Conservation (phyloP, 2,329 filamentous ascomycete species). For the Botrytis squamosa region DNA sequence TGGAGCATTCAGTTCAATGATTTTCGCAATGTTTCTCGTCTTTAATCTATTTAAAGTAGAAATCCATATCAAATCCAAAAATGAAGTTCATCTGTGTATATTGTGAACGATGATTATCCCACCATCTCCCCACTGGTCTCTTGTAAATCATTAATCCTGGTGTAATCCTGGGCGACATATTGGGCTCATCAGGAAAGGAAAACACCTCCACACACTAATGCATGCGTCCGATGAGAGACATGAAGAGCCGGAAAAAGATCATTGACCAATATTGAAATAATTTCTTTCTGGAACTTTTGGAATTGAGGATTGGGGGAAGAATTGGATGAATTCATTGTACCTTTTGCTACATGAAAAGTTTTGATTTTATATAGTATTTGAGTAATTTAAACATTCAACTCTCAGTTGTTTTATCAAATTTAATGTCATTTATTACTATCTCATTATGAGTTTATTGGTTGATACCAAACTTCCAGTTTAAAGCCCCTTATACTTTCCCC, state of each 20-base stretch:
- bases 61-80: background rate
- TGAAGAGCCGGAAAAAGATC: background rate
- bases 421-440: background rate
- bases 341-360: background rate
- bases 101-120: background rate
- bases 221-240: conserved; percentile 14
- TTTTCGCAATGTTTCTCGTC: conserved; percentile 4
- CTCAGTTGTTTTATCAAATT: background rate
- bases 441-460: background rate
- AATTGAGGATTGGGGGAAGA: background rate
- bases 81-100: background rate
- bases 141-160: background rate
- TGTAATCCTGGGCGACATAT: background rate
- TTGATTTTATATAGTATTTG: background rate
- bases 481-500: conserved; percentile 5
- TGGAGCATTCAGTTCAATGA: background rate
- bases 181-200: background rate
- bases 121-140: background rate
- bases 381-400: background rate
- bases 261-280: background rate
- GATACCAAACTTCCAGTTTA: background rate
- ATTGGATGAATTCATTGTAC: background rate
- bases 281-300: conserved; percentile 9
- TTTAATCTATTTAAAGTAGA: background rate
- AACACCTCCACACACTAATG: background rate